Evolutionary conservation across 1,284 basidiomycete species (phyloP).

Genomic region (Puccinia hordei): DNA sequence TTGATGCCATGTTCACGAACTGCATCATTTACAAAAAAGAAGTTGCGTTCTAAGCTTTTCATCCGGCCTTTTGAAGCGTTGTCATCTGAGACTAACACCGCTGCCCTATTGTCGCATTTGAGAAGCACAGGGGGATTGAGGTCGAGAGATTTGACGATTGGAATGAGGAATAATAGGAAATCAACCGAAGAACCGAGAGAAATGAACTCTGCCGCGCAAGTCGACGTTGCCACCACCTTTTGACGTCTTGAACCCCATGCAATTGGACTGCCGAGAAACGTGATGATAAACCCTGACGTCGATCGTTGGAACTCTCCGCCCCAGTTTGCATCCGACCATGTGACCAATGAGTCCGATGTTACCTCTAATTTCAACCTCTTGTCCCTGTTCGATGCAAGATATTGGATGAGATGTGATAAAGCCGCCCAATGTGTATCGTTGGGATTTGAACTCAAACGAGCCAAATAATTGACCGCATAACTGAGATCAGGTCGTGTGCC

Average conservation of each 20-base stretch:
- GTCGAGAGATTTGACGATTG: too few relatives aligned
- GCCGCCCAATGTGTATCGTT: not conserved
- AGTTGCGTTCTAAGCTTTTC: not conserved
- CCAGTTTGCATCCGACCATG: not conserved
- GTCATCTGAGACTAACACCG: not conserved
- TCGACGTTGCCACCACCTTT: too few relatives aligned
- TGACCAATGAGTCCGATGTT: not conserved
- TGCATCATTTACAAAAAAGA: constrained; percentile 9
- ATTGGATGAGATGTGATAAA: not conserved
- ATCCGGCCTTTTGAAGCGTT: not conserved
- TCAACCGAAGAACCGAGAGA: too few relatives aligned
- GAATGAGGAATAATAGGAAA: too few relatives aligned
- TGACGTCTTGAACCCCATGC: not conserved
- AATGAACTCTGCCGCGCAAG: too few relatives aligned
- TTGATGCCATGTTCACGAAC: not conserved
- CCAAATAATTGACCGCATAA: not conserved
- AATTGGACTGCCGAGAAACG: too few relatives aligned
- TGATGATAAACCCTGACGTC: too few relatives aligned
- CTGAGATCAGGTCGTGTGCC: too few relatives aligned
- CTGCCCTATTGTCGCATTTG: not conserved
- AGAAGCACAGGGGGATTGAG: too few relatives aligned
- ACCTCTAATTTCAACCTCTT: not conserved
- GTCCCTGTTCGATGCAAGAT: not conserved
- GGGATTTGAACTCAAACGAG: not conserved
- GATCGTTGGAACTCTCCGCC: too few relatives aligned